Conservation (phyloP, 73 alveolate genomes). For the Paramecium bursaria region DNA sequence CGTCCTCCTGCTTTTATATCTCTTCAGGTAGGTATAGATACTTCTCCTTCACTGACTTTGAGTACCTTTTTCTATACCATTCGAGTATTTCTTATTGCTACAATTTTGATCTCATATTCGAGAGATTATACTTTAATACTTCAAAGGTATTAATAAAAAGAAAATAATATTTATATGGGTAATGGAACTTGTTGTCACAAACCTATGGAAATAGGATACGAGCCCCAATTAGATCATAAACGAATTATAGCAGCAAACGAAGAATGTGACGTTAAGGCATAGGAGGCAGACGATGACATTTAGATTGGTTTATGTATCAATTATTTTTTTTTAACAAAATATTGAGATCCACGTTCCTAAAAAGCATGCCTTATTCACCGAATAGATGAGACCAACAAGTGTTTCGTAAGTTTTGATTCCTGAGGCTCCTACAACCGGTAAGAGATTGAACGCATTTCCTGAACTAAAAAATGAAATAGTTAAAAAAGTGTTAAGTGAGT, state of each 20-base stretch:
- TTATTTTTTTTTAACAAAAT: too few relatives aligned
- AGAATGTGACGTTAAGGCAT: conserved; percentile 17
- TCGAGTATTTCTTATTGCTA: not conserved
- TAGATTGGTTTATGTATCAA: conserved; percentile 9
- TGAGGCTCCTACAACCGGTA: conserved; percentile 25
- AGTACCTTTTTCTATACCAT: not conserved
- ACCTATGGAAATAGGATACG: not conserved
- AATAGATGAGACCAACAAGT: not conserved
- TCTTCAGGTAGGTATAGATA: not conserved
- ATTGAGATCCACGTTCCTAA: conserved; percentile 9
- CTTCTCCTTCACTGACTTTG: too few relatives aligned
- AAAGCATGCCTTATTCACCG: not conserved
- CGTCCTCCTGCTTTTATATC: not conserved
- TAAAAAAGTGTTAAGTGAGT: not conserved
- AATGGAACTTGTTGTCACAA: conserved; percentile 46
- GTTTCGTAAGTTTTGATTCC: not conserved
- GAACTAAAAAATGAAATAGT: conserved; percentile 35
- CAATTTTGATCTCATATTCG: too few relatives aligned
- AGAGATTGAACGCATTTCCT: conserved; percentile 15
- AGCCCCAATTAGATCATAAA: not conserved
- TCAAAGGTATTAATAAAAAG: too few relatives aligned
- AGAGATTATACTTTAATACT: too few relatives aligned
- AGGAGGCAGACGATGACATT: conserved; percentile 35
- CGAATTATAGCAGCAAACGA: not conserved
- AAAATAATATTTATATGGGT: conserved; percentile 47